Evolutionary conservation across 768 basidiomycete species (phyloP), one percentile per base, ranked within the genome.

Genomic region (Pholiota microspora): DNA sequence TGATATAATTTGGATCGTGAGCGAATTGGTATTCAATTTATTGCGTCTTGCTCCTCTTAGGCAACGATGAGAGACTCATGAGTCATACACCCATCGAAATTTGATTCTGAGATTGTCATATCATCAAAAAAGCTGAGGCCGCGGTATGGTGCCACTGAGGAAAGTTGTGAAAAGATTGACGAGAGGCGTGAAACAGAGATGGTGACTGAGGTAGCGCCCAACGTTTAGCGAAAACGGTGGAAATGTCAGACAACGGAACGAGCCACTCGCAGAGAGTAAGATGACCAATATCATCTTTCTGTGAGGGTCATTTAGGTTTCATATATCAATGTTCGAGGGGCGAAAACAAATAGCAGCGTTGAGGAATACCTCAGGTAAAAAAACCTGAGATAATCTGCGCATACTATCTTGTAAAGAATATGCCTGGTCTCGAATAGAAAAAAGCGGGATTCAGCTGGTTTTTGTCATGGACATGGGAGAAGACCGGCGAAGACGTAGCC

Each of bases 161-260:
- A 6, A 31, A 31, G 29, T 31, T 31, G 12, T 31, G 29, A 31
- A 31, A 6, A 31, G 29, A 42, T 21, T 7, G 10, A 6, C 7
- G 21, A 48, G 10, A 21, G 15, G 46, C 29, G n/a, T 16, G 15
- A 47, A 48, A 29, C 12, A 18, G n/a, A 32, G 7, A 2, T 8
- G 16, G 15, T 23, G 40, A 27, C 25, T 7, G 28, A 13, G 5
- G 16, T 16, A 23, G 36, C 16, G 12, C 13, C 21, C 8, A 16
- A 24, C 25, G 51, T 21, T 31, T 27, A 13, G 35, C 18, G 7
- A 31, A 21, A 10, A 38, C 9, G 29, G 35, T 50, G 18, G 23
- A 24, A 57, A 69, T 78, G 70, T 78, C 64, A 69, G 85, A 84
- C 85, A 86, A 73, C 83, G 75, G 85, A 87, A 87, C 85, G 85